Evolutionary conservation across 768 basidiomycete genomes (phyloP), one percentile per base, ranked within the genome.

Genomic region (Tubosaeta brunneosetosa): DNA sequence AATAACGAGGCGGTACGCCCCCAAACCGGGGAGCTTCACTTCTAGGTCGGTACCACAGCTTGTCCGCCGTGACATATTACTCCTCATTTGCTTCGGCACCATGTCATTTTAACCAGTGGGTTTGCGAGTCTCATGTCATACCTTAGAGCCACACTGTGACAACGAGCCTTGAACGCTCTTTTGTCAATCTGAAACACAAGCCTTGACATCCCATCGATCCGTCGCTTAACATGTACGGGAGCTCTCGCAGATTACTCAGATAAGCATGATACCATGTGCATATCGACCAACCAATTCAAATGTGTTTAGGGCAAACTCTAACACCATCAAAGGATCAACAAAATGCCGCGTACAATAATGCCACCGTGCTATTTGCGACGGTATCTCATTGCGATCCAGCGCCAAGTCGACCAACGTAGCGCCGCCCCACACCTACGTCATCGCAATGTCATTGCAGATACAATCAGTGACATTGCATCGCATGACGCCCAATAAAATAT

Each of bases 1-100:
- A 61, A 55, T 58, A 44, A 9, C 36, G 50, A 49, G 56, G 61
- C 56, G 29, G 53, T 53, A 52, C 63, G 17, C 46, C 53, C 46
- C 48, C 52, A 38, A 50, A 62, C 48, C 0, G 9, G 53, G 56
- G 43, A 29, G 44, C 32, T 32, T 55, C 51, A 37, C 55, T 47
- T 51, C 34, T 55, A 33, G 32, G 11, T 56, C 50, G 49, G 60
- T 49, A n/a, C 51, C 53, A 49, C 46, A 42, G 41, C 44, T 43
- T 53, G 48, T 55, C 31, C 40, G 44, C 36, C 50, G 53, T 59
- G 49, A 50, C 53, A 37, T 42, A 47, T 43, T n/a, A 36, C 22
- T 6, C 33, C 37, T 27, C 11, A 31, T 29, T 34, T 13, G n/a
- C n/a, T 5, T 16, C 43, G 32, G 6, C 8, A 6, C 19, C 13